Percentiles rank a stretch among this genome's conserved stretches.
phyloP scores from a whole-genome alignment of 306 rosid genomes.

The Fragaria vesca region DNA sequence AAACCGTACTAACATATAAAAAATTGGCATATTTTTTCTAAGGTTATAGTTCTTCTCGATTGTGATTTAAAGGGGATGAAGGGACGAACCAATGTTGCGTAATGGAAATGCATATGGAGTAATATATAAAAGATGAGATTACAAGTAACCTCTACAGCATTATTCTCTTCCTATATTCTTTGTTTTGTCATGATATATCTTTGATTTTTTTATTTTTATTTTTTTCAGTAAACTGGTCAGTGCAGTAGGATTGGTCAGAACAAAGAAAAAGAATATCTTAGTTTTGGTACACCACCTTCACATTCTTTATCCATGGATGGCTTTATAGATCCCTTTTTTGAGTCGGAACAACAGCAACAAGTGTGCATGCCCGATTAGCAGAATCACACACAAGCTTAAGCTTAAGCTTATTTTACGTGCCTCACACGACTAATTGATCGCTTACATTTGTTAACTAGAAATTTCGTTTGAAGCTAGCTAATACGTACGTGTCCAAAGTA shows the following conservation, averaged over 20 bases:
- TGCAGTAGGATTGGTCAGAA: neutral
- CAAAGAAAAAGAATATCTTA: slow-evolving; percentile 9
- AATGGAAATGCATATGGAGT: neutral
- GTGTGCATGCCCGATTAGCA: slow-evolving; percentile 27
- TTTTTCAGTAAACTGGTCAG: neutral
- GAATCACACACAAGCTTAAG: slow-evolving; percentile 20
- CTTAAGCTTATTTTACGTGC: slow-evolving; percentile 44
- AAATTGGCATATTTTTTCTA: too few relatives aligned
- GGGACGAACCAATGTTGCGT: neutral
- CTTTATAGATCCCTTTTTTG: neutral
- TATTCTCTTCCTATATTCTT: slow-evolving; percentile 11
- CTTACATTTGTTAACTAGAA: slow-evolving; percentile 29
- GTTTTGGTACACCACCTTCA: neutral
- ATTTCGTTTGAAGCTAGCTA: neutral
- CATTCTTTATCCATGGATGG: neutral
- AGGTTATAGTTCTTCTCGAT: neutral
- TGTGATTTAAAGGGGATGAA: neutral
- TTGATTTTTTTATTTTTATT: neutral
- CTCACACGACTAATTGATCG: slow-evolving; percentile 46
- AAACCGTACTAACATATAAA: too few relatives aligned
- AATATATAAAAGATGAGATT: neutral
- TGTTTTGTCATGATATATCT: slow-evolving; percentile 4
- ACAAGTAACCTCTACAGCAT: neutral
- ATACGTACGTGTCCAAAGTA: neutral
- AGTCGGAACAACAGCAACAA: slow-evolving; percentile 6